Base-by-base conservation (phyloP, 2,329 filamentous ascomycete species). In the Exophiala sp. region DNA sequence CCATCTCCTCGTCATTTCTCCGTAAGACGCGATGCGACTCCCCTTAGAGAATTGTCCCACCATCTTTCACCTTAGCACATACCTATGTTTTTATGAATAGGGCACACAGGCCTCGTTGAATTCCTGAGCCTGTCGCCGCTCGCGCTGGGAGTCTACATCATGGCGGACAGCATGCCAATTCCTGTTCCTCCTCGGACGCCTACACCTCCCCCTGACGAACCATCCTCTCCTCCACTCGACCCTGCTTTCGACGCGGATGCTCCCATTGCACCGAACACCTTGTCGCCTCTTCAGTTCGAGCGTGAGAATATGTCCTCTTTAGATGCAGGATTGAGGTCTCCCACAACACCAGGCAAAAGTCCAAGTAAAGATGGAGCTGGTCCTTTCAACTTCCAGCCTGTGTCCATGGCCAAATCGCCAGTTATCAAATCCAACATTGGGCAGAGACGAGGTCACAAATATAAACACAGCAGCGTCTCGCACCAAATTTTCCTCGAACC, bases 401-500 rank as follows among this genome's bases (percentile, higher is more conserved):
- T 88, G 68, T 80, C 85, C 42, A 86, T 91, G 68, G 85, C 87
- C 12, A 87, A 87, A 59, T 79, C 80, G 14, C 87, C 88, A 2
- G 81, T 91, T 54, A 65, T 74, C 53, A 92, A 91, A 76, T 87
- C 89, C 86, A 92, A 90, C 64, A 84, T 96, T 60, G 91, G 91
- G 60, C 89, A 96, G 71, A 85, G 94, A 62, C 87, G 92, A 57
- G 94, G 94, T 59, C 94, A 99, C 76, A 91, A 94, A 70, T 99
- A 99, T 79, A 96, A 96, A 69, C 92, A 97, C 75, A 95, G 89
- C 69, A 95, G 89, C 69, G 87, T 99, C 53, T 95, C 89, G 16
- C 91, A 97, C 69, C 91, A 96, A 71, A 95, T 97, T 71, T 96
- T 97, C 71, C 89, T 95, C 64, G 91, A 96, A 69, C 94, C 94